Conservation (phyloP, 441 rosid species). For the Lagerstroemia fauriei region DNA sequence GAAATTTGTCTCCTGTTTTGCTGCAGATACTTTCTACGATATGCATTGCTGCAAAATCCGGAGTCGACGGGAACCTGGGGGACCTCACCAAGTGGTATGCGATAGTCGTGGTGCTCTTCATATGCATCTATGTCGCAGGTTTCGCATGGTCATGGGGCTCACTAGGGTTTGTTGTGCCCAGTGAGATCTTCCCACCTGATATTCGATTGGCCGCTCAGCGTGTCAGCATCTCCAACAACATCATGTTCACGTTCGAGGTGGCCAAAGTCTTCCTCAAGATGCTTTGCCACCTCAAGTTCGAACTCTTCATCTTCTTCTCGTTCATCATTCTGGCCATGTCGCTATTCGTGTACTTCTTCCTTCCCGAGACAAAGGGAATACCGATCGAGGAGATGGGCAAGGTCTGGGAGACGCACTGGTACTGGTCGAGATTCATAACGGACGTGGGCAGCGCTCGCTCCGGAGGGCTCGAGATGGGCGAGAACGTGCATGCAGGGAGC, state of each 20-base stretch:
- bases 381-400: conserved; percentile 77
- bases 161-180: conserved; percentile 81
- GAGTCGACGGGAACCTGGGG: conserved; percentile 59
- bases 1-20: too few relatives aligned
- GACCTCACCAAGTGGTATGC: conserved; percentile 72
- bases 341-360: conserved; percentile 52
- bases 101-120: conserved; percentile 70
- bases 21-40: too few relatives aligned
- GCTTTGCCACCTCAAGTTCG: conserved; percentile 87
- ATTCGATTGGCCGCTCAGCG: conserved; percentile 88
- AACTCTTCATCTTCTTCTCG: conserved; percentile 73
- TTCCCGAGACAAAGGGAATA: conserved; percentile 84
- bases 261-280: conserved; percentile 69
- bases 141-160: conserved; percentile 98
- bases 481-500: too few relatives aligned
- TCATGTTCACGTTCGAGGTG: conserved; percentile 70
- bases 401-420: conserved; percentile 79
- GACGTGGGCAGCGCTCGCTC: too few relatives aligned
- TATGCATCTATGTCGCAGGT: conserved; percentile 72
- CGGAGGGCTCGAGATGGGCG: too few relatives aligned
- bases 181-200: conserved; percentile 86
- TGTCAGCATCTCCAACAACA: conserved; percentile 75
- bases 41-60: conserved; percentile 35
- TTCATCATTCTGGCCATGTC: conserved; percentile 72
- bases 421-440: conserved; percentile 44